Percentiles rank a stretch among this genome's conserved stretches.
Evolutionary conservation across 2,329 filamentous ascomycete species (phyloP).

Genomic region (Penicillium decumbens): DNA sequence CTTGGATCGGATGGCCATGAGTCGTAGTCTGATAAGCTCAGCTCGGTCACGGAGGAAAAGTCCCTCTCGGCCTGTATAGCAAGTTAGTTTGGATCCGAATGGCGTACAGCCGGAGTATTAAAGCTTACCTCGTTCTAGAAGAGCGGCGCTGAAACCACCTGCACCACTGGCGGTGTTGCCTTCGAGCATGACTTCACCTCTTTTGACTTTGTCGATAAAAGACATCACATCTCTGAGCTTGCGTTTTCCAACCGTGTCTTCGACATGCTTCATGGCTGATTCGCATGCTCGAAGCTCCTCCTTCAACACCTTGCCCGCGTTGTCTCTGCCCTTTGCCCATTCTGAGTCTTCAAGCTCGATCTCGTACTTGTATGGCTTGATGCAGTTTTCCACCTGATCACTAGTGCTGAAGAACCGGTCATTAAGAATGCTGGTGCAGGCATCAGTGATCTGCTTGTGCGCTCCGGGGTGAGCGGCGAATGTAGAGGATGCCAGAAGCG

Average conservation of each 20-base stretch:
- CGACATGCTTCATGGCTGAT: slow-evolving; percentile 67
- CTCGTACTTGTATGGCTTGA: slow-evolving; percentile 98
- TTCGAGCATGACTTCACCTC: slow-evolving; percentile 78
- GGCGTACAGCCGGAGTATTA: too few species aligned
- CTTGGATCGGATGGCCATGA: slow-evolving; percentile 81
- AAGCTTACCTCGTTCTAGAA: slow-evolving; percentile 71
- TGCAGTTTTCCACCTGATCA: slow-evolving; percentile 97
- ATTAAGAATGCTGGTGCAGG: slow-evolving; percentile 81
- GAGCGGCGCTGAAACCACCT: slow-evolving; percentile 83
- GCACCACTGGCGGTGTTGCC: slow-evolving; percentile 79
- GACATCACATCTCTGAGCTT: slow-evolving; percentile 84
- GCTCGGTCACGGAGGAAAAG: slow-evolving; percentile 89
- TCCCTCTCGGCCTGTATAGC: slow-evolving; percentile 70
- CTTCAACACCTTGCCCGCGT: slow-evolving; percentile 74
- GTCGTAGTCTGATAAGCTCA: slow-evolving; percentile 83
- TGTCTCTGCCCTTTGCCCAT: slow-evolving; percentile 80
- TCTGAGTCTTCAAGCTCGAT: slow-evolving; percentile 91
- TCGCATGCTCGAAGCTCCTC: slow-evolving; percentile 83
- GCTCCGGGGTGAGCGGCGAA: slow-evolving; percentile 90
- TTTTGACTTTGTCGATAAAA: slow-evolving; percentile 86
- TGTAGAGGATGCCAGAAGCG: slow-evolving; percentile 71
- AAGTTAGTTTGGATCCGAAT: slow-evolving; percentile 2
- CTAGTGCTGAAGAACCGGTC: slow-evolving; percentile 95
- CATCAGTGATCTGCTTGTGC: slow-evolving; percentile 85
- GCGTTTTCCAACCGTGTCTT: slow-evolving; percentile 70